Evolutionary conservation across 2,329 filamentous ascomycete genomes (phyloP).

Genomic region (Phaeosphaeria sp.): DNA sequence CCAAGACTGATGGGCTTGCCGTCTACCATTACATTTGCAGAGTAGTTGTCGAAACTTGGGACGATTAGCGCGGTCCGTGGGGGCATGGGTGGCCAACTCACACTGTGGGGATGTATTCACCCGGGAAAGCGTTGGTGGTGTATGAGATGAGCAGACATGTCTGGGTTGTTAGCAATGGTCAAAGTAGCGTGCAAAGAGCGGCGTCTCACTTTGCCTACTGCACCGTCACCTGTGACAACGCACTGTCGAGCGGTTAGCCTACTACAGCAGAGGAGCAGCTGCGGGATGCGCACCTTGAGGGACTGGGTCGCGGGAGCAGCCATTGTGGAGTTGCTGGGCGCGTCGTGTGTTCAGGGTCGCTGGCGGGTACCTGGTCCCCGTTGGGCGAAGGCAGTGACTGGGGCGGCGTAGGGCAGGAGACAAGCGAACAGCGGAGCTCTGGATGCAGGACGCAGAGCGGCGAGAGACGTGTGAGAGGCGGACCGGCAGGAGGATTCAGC

Average conservation of each 20-base stretch:
- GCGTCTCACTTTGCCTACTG: slow-evolving; percentile 87
- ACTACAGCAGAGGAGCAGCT: neutral
- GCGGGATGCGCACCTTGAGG: slow-evolving; percentile 72
- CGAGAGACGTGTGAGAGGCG: slow-evolving; percentile 11
- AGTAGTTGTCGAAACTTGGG: slow-evolving; percentile 97
- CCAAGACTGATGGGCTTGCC: slow-evolving; percentile 96
- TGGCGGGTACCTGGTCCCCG: slow-evolving; percentile 26
- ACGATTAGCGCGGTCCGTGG: slow-evolving; percentile 29
- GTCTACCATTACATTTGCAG: slow-evolving; percentile 98
- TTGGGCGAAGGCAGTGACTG: slow-evolving; percentile 24
- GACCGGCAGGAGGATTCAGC: slow-evolving; percentile 24
- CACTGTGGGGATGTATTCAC: slow-evolving; percentile 99
- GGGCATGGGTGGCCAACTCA: slow-evolving; percentile 54
- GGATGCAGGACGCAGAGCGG: slow-evolving; percentile 8
- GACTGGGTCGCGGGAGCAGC: slow-evolving; percentile 90
- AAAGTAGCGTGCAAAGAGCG: slow-evolving; percentile 19
- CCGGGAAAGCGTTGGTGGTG: slow-evolving; percentile 99
- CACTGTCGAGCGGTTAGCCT: slow-evolving; percentile 65
- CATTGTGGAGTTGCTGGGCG: slow-evolving; percentile 50
- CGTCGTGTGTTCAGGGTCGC: slow-evolving; percentile 33
- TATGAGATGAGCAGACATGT: slow-evolving; percentile 99
- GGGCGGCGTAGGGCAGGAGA: slow-evolving; percentile 22
- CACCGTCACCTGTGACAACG: slow-evolving; percentile 98
- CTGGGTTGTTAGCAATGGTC: slow-evolving; percentile 58
- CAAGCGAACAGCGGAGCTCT: slow-evolving; percentile 19